Evolutionary conservation across 2,329 filamentous ascomycete species (phyloP).

Genomic region (Penicillium nordicum): DNA sequence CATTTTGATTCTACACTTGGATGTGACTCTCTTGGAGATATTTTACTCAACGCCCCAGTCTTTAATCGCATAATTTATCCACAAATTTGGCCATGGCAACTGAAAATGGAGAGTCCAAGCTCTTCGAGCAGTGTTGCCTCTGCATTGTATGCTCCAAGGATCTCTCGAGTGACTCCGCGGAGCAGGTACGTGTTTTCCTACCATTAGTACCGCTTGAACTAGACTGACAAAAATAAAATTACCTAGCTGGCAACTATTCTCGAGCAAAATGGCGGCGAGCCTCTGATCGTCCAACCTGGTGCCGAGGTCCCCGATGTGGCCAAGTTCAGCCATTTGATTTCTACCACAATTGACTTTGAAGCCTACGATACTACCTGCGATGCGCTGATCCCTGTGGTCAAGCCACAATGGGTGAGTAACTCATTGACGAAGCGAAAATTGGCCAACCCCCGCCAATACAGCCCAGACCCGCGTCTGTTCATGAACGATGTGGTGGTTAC

Average conservation of each 20-base stretch:
- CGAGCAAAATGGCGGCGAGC: constrained; percentile 48
- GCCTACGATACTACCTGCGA: constrained; percentile 73
- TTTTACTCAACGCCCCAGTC: background rate
- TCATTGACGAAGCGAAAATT: constrained; percentile 68
- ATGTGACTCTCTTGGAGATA: background rate
- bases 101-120: constrained; percentile 27
- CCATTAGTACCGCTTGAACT: background rate
- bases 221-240: constrained; percentile 7
- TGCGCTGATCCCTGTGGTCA: constrained; percentile 78
- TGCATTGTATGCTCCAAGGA: constrained; percentile 45
- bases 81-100: constrained; percentile 24
- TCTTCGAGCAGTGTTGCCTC: constrained; percentile 47
- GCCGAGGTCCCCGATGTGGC: constrained; percentile 39
- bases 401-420: constrained; percentile 71
- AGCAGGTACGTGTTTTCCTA: constrained; percentile 35
- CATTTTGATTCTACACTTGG: background rate
- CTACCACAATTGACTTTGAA: constrained; percentile 86
- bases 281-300: constrained; percentile 41
- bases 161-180: constrained; percentile 39
- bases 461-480: constrained; percentile 85
- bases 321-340: constrained; percentile 62
- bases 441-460: constrained; percentile 77
- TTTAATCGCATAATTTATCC: background rate
- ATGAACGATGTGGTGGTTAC: constrained; percentile 80
- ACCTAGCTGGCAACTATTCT: constrained; percentile 48